These are phyloP conservation scores for Diutina ranongensis DNA, from an alignment of 1,139 yeast species.

Conservation along the genomic window DNA sequence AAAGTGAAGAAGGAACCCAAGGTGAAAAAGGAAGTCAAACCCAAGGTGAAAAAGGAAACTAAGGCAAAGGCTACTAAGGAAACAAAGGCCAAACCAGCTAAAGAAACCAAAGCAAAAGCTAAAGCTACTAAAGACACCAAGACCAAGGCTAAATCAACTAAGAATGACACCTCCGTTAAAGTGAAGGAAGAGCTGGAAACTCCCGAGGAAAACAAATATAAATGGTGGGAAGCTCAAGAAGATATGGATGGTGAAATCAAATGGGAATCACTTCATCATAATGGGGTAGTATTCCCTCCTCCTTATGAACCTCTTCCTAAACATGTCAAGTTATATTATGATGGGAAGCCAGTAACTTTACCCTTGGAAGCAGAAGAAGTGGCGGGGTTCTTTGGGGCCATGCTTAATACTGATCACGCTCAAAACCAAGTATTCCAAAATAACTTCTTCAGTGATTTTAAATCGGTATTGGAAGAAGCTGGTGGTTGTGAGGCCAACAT, in stretches of 20 bases:
- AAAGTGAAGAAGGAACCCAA: slow-evolving; percentile 4
- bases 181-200: slow-evolving; percentile 14
- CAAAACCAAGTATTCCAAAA: slow-evolving; percentile 75
- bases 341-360: slow-evolving; percentile 60
- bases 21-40: slow-evolving; percentile 4
- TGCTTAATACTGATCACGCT: slow-evolving; percentile 83
- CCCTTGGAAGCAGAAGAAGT: slow-evolving; percentile 89
- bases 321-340: slow-evolving; percentile 65
- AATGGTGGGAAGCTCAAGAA: slow-evolving; percentile 80
- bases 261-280: slow-evolving; percentile 81
- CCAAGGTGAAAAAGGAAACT: slow-evolving; percentile 1
- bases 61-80: neutral
- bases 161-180: neutral
- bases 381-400: slow-evolving; percentile 88
- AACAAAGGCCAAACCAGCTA: slow-evolving; percentile 6
- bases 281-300: slow-evolving; percentile 91
- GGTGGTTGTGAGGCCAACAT: slow-evolving; percentile 56
- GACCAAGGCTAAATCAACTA: neutral
- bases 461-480: slow-evolving; percentile 50
- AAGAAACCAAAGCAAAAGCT: slow-evolving; percentile 5
- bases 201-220: slow-evolving; percentile 54
- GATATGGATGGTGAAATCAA: slow-evolving; percentile 57
- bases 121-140: neutral
- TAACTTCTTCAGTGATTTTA: slow-evolving; percentile 77
- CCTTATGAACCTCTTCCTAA: slow-evolving; percentile 78